phyloP scores from a whole-genome alignment of 768 basidiomycete genomes.

The Suillus fuscotomentosus region DNA sequence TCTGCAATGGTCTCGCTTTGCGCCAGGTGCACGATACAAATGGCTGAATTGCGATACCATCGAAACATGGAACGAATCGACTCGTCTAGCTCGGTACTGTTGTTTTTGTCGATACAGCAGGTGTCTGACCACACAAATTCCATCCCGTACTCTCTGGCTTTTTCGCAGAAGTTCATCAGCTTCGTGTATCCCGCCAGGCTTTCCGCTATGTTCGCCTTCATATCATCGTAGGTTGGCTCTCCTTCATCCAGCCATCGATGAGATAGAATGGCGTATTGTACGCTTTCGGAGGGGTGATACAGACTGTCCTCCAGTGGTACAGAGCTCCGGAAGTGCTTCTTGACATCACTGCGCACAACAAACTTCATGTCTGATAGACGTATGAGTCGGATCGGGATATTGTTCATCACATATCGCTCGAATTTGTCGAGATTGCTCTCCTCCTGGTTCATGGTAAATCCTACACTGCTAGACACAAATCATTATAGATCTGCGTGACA shows the following conservation, averaged over 20 bases:
- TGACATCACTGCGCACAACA: neutral
- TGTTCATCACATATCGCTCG: neutral
- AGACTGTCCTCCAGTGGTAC: neutral
- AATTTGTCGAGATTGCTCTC: neutral
- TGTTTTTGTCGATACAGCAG: neutral
- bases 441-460: neutral
- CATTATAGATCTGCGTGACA: neutral
- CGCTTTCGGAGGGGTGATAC: neutral
- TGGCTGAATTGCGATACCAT: neutral
- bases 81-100: neutral
- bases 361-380: neutral
- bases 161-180: neutral
- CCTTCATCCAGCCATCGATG: conserved; percentile 9
- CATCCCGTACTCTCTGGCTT: neutral
- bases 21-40: conserved; percentile 4
- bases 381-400: neutral
- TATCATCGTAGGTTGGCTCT: conserved; percentile 2
- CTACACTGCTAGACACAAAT: neutral
- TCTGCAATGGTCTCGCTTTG: neutral
- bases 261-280: conserved; percentile 8
- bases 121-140: neutral
- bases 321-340: neutral
- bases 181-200: neutral
- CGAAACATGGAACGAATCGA: conserved; percentile 1
- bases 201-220: neutral